Percentiles rank a stretch among this genome's conserved stretches.
phyloP scores from a whole-genome alignment of 2,329 filamentous ascomycete species.

The Xylaria sp. region DNA sequence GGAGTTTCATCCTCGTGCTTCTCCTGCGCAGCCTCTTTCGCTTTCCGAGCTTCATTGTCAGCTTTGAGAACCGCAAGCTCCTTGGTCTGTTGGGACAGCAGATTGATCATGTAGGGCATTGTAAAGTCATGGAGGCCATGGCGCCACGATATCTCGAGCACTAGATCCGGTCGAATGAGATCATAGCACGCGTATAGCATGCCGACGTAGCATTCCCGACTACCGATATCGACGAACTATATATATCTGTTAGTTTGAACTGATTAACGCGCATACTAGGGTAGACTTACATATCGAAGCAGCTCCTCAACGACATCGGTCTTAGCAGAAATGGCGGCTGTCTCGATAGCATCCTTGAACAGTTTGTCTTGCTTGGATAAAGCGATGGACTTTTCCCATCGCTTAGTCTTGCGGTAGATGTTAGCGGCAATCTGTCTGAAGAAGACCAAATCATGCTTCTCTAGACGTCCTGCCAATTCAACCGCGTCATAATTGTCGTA shows the following conservation, averaged over 20 bases:
- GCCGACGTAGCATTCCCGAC: slow-evolving; percentile 98
- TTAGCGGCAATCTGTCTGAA: slow-evolving; percentile 98
- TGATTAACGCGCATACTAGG: slow-evolving; percentile 6
- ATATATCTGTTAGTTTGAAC: slow-evolving; percentile 49
- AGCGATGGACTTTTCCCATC: slow-evolving; percentile 98
- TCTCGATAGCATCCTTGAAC: slow-evolving; percentile 99
- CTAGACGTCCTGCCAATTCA: slow-evolving; percentile 88
- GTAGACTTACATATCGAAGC: slow-evolving; percentile 87
- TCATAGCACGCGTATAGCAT: slow-evolving; percentile 99
- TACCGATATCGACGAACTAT: slow-evolving; percentile 98
- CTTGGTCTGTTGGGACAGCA: slow-evolving; percentile 88
- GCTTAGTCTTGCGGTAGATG: slow-evolving; percentile 99
- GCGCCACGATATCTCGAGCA: slow-evolving; percentile 97
- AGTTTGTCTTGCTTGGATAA: slow-evolving; percentile 99
- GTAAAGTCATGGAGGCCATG: slow-evolving; percentile 94
- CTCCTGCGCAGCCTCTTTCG: slow-evolving; percentile 74
- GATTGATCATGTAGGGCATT: slow-evolving; percentile 99
- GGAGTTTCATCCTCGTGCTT: slow-evolving; percentile 94
- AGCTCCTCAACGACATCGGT: slow-evolving; percentile 93
- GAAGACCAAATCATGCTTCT: slow-evolving; percentile 98
- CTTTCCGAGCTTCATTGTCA: slow-evolving; percentile 95
- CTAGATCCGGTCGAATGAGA: slow-evolving; percentile 89
- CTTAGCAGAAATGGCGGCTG: slow-evolving; percentile 91
- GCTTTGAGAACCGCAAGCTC: slow-evolving; percentile 87
- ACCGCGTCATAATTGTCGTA: slow-evolving; percentile 99